Evolutionary conservation across 1,139 yeast genomes (phyloP).

Genomic region (Chernovozyma sophiae-reginae): DNA sequence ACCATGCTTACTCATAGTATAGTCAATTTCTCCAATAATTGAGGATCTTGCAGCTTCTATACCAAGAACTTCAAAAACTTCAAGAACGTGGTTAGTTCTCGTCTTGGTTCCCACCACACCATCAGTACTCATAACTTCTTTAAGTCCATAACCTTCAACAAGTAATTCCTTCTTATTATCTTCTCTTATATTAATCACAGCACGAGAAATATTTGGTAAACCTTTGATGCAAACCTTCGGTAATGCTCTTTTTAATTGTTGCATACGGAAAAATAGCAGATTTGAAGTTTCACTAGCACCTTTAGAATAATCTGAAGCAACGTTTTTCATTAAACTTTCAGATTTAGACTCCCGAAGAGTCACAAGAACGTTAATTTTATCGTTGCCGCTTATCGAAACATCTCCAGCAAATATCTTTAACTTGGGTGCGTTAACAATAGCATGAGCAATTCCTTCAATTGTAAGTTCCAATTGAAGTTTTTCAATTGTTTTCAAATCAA

Average conservation of each 20-base stretch:
- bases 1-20: slow-evolving; percentile 98
- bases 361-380: slow-evolving; percentile 74
- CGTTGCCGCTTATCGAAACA: slow-evolving; percentile 64
- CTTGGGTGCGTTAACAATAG: slow-evolving; percentile 82
- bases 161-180: slow-evolving; percentile 84
- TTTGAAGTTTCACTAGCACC: slow-evolving; percentile 35
- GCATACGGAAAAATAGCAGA: slow-evolving; percentile 83
- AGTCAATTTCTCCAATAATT: slow-evolving; percentile 90
- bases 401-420: slow-evolving; percentile 75
- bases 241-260: slow-evolving; percentile 76
- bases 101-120: slow-evolving; percentile 92
- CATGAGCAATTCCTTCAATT: slow-evolving; percentile 79
- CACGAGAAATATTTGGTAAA: slow-evolving; percentile 83
- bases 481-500: slow-evolving; percentile 83
- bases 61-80: slow-evolving; percentile 85
- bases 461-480: slow-evolving; percentile 84
- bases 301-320: slow-evolving; percentile 25
- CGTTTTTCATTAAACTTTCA: slow-evolving; percentile 26
- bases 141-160: slow-evolving; percentile 96
- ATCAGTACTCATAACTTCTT: slow-evolving; percentile 95
- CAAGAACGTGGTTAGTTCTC: slow-evolving; percentile 86
- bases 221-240: slow-evolving; percentile 93
- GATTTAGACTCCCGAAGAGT: slow-evolving; percentile 48
- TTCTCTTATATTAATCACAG: slow-evolving; percentile 89
- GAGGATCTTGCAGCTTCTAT: slow-evolving; percentile 96